Evolutionary conservation across 345 rosid genomes (phyloP).

Genomic region (Passiflora organensis): DNA sequence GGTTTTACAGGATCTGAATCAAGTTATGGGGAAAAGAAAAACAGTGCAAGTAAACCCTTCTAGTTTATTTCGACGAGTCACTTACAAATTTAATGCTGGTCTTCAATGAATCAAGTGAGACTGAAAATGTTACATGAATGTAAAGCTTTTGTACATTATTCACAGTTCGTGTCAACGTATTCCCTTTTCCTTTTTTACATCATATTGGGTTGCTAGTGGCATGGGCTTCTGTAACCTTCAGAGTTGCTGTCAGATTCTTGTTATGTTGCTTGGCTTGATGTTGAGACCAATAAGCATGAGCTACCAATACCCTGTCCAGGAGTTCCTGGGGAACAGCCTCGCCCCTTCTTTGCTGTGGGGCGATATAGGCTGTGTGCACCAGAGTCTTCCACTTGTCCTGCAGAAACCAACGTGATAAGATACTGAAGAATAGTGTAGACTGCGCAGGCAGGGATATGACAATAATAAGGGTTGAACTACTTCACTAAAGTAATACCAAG

Average conservation of each 20-base stretch:
- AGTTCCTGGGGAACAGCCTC: conserved; percentile 95
- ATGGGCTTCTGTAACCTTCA: conserved; percentile 19
- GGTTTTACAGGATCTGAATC: too few species aligned
- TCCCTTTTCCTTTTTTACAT: conserved; percentile 23
- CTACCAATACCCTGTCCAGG: conserved; percentile 78
- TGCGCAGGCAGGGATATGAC: too few species aligned
- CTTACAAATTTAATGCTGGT: conserved; percentile 23
- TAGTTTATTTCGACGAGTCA: conserved; percentile 40
- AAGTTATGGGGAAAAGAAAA: not conserved
- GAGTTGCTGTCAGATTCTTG: conserved; percentile 48
- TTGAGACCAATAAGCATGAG: conserved; percentile 80
- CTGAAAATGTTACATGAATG: conserved; percentile 37
- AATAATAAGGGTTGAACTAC: too few species aligned
- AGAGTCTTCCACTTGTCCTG: conserved; percentile 99
- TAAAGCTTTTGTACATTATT: conserved; percentile 41
- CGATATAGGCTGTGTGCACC: conserved; percentile 88
- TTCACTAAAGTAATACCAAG: too few species aligned
- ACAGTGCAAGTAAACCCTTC: conserved; percentile 10
- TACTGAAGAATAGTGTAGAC: not conserved
- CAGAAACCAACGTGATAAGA: not conserved
- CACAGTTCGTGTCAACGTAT: conserved; percentile 20
- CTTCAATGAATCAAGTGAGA: conserved; percentile 37
- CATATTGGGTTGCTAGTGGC: conserved; percentile 13
- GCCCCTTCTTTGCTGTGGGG: conserved; percentile 92
- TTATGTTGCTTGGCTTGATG: conserved; percentile 68